Conservation (phyloP, 73 alveolate species). For the Paramecium tetraurelia region DNA sequence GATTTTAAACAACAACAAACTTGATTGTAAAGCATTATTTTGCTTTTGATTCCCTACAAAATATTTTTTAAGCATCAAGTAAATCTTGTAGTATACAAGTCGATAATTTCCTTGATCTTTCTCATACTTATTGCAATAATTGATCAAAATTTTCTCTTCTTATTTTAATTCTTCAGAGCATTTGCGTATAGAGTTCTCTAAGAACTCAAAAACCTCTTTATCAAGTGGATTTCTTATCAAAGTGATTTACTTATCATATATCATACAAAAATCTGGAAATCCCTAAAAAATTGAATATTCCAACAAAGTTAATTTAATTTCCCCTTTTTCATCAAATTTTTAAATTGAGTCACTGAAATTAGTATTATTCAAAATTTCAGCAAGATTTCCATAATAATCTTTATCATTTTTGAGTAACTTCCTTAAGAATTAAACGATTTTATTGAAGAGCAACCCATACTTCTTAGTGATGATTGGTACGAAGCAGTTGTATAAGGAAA, state of each 20-base stretch:
- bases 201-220: neutral
- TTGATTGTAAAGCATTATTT: neutral
- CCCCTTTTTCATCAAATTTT: neutral
- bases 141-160: neutral
- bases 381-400: neutral
- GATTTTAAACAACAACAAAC: neutral
- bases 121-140: neutral
- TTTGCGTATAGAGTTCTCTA: neutral
- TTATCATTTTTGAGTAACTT: neutral
- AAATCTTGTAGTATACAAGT: neutral
- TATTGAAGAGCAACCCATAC: neutral
- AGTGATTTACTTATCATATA: neutral
- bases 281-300: conserved; percentile 28
- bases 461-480: neutral
- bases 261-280: conserved; percentile 40
- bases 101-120: neutral
- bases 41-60: neutral
- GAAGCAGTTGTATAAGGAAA: neutral
- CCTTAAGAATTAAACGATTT: neutral
- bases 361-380: neutral
- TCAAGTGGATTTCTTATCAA: neutral
- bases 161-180: neutral
- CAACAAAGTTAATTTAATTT: neutral
- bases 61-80: neutral
- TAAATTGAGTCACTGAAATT: neutral